Evolutionary conservation across 2,329 filamentous ascomycete species (phyloP), one percentile per base, ranked within the genome.

Genomic region (Escovopsis sp.): DNA sequence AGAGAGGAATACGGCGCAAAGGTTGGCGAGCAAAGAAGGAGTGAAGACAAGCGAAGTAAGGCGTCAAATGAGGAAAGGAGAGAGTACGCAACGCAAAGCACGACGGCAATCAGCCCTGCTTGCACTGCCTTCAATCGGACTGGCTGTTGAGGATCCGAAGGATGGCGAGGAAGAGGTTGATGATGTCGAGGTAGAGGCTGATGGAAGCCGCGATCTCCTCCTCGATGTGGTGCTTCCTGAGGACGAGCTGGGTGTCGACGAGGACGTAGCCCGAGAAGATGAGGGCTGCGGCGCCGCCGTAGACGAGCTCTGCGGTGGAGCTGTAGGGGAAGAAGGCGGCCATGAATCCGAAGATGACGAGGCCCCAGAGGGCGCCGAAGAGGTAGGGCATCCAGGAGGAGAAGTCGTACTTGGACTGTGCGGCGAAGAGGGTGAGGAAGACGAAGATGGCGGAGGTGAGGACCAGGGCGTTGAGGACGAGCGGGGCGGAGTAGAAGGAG

Each of bases 341-440:
- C 72, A 96, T 86, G 66, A 98, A 90, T 34, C 90, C 83, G 53
- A 96, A 94, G 28, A 98, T 66, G 43, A 98, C 70, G 39, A 94
- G 62, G 6, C 82, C 79, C 90, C 90, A 96, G 14, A 98, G 70
- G 0, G 70, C 78, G 39, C 87, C 87, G 50, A 92, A 92, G 4
- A 96, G 73, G 55, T 94, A 96, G 14, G 90, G 88, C 66, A 88
- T 83, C 88, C 90, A 98, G 44, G 75, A 79, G 2, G 88, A 96
- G 56, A 98, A 98, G 65, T 98, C 90, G 55, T 98, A 98, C 58
- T 92, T 93, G 44, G 82, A 83, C 66, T 98, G 90, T 72, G 87
- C 94, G 34, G 90, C 90, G 56, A 98, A 96, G 31, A 87, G 59
- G 1, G 79, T 84, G 35, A 86, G 71, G 50, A 83, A 75, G 48